phyloP scores from a whole-genome alignment of 768 basidiomycete species.

The Tylopilus vinaceipallidus region DNA sequence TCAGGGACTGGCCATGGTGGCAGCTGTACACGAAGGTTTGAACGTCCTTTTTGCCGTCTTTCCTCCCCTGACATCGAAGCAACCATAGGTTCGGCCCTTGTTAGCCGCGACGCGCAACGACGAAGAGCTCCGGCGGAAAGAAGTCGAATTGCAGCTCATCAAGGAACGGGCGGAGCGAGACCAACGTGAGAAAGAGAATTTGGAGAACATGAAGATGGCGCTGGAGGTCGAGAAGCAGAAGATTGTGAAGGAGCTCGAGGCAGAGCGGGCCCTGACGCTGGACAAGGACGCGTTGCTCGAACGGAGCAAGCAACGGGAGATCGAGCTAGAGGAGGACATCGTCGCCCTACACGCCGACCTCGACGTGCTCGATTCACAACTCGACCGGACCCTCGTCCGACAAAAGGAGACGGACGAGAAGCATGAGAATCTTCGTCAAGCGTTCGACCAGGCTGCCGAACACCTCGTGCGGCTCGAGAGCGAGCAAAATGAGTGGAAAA shows the following conservation, averaged over 20 bases:
- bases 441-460: slow-evolving; percentile 83
- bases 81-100: slow-evolving; percentile 77
- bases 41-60: not conserved
- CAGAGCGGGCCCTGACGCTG: slow-evolving; percentile 71
- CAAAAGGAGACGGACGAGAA: slow-evolving; percentile 83
- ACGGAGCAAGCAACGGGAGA: slow-evolving; percentile 81
- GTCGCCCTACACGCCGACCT: slow-evolving; percentile 76
- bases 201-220: slow-evolving; percentile 79
- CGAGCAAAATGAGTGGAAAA: slow-evolving; percentile 67
- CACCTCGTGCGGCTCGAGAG: slow-evolving; percentile 80
- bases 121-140: slow-evolving; percentile 86
- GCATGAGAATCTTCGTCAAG: slow-evolving; percentile 63
- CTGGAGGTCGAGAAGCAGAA: slow-evolving; percentile 82
- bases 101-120: slow-evolving; percentile 91
- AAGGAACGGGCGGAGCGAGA: slow-evolving; percentile 89
- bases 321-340: slow-evolving; percentile 83
- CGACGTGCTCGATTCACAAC: slow-evolving; percentile 80
- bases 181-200: slow-evolving; percentile 70
- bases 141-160: slow-evolving; percentile 73
- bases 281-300: slow-evolving; percentile 86
- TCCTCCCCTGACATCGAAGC: slow-evolving; percentile 10
- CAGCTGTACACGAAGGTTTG: slow-evolving; percentile 88
- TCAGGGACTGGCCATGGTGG: slow-evolving; percentile 99
- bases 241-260: slow-evolving; percentile 78
- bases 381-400: slow-evolving; percentile 72